These are phyloP conservation scores for Pseudocercospora pini-densiflorae DNA, from an alignment of 2,329 filamentous ascomycete genomes.

Conservation along the genomic window DNA sequence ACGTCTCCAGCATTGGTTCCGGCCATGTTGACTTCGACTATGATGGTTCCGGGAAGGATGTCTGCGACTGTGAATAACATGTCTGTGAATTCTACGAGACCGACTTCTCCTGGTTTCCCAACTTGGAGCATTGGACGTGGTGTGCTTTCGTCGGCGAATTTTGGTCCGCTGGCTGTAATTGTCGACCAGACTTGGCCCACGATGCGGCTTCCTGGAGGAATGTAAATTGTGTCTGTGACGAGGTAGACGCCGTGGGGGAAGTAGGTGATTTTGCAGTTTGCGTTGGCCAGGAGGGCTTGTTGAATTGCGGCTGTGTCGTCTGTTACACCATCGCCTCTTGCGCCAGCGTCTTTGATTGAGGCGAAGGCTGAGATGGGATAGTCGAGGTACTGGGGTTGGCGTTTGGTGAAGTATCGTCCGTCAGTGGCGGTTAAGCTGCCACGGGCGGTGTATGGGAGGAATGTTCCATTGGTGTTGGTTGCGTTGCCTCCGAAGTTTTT, in stretches of 20 bases:
- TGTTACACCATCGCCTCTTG: constrained; percentile 34
- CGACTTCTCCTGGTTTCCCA: constrained; percentile 56
- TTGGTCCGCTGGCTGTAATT: constrained; percentile 53
- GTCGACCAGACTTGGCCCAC: constrained; percentile 61
- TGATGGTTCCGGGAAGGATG: constrained; percentile 48
- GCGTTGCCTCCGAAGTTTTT: constrained; percentile 25
- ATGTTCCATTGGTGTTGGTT: constrained; percentile 21
- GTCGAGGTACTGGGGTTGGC: constrained; percentile 50
- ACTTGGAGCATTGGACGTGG: constrained; percentile 58
- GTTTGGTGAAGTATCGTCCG: constrained; percentile 48
- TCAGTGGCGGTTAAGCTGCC: constrained; percentile 27
- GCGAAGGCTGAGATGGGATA: constrained; percentile 49
- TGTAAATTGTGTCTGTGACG: constrained; percentile 51
- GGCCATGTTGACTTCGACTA: constrained; percentile 58
- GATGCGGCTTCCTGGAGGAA: constrained; percentile 56
- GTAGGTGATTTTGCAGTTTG: constrained; percentile 45
- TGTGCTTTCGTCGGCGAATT: constrained; percentile 49
- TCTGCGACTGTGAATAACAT: constrained; percentile 58
- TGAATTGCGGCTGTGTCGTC: constrained; percentile 44
- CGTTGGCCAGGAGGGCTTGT: constrained; percentile 28
- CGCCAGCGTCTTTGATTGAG: constrained; percentile 53
- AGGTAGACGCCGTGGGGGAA: constrained; percentile 53
- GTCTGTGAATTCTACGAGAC: constrained; percentile 57
- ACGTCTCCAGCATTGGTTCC: constrained; percentile 54
- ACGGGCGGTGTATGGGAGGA: constrained; percentile 26